Percentiles rank a stretch among this genome's conserved stretches.
Conservation (phyloP, 768 basidiomycete species). For the Termitomyces sp. region DNA sequence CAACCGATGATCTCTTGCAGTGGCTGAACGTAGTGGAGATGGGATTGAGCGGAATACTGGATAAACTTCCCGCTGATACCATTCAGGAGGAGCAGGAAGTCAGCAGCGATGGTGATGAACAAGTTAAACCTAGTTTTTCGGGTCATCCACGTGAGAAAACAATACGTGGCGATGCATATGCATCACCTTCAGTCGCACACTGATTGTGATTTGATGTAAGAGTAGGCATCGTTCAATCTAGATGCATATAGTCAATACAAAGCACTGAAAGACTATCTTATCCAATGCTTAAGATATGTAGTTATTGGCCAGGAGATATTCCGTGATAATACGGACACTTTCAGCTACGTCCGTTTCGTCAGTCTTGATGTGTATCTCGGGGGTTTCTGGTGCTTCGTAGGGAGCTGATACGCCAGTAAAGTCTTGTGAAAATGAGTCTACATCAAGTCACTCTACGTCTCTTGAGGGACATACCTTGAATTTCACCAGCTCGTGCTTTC, state of each 20-base stretch:
- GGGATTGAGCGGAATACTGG: conserved; percentile 66
- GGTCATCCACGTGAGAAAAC: neutral
- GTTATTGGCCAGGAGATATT: conserved; percentile 68
- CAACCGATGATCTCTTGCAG: conserved; percentile 67
- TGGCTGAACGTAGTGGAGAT: conserved; percentile 74
- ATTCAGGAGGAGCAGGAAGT: conserved; percentile 65
- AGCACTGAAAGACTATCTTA: neutral
- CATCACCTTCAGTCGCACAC: neutral
- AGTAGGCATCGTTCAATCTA: conserved; percentile 7
- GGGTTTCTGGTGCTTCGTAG: conserved; percentile 80
- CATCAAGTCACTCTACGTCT: neutral
- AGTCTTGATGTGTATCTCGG: conserved; percentile 93
- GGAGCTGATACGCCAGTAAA: conserved; percentile 98
- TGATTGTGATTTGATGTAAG: conserved; percentile 6
- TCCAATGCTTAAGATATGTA: conserved; percentile 33
- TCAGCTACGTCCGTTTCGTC: conserved; percentile 71
- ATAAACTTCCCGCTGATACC: conserved; percentile 40
- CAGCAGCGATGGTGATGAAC: conserved; percentile 7
- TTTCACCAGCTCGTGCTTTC: conserved; percentile 92
- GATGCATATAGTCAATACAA: neutral
- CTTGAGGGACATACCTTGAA: conserved; percentile 61
- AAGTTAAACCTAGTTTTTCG: conserved; percentile 3
- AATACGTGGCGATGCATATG: neutral
- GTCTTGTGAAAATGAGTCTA: conserved; percentile 45
- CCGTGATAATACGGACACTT: conserved; percentile 71